Conservation (phyloP, 768 basidiomycete genomes). For the Lanmaoa pseudosensibilis region DNA sequence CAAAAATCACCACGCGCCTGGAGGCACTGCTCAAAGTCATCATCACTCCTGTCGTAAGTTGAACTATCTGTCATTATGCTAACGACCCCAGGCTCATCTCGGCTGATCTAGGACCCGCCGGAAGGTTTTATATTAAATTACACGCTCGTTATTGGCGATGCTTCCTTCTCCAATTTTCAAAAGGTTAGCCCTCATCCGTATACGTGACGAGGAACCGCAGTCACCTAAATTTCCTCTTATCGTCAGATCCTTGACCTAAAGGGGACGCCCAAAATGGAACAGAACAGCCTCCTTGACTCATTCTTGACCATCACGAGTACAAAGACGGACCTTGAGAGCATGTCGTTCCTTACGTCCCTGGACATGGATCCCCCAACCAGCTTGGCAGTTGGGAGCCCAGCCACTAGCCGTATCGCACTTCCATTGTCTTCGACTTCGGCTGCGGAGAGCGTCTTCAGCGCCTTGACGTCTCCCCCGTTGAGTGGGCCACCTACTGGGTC, state of each 20-base stretch:
- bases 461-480: slow-evolving; percentile 58
- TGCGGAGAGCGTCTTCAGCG: slow-evolving; percentile 58
- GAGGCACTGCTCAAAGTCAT: slow-evolving; percentile 96
- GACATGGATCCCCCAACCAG: slow-evolving; percentile 89
- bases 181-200: slow-evolving; percentile 57
- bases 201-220: slow-evolving; percentile 7
- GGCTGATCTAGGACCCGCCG: slow-evolving; percentile 68
- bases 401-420: slow-evolving; percentile 59
- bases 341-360: slow-evolving; percentile 88
- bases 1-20: slow-evolving; percentile 75
- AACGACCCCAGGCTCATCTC: background rate
- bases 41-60: slow-evolving; percentile 82
- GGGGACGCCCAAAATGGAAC: slow-evolving; percentile 81
- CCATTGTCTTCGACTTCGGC: slow-evolving; percentile 39
- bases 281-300: slow-evolving; percentile 86
- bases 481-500: slow-evolving; percentile 65
- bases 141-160: slow-evolving; percentile 89
- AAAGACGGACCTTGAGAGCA: slow-evolving; percentile 81
- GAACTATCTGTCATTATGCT: background rate
- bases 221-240: slow-evolving; percentile 1
- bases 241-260: slow-evolving; percentile 91
- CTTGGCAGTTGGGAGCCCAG: slow-evolving; percentile 63
- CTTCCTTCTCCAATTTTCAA: slow-evolving; percentile 96
- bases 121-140: slow-evolving; percentile 97
- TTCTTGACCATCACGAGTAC: slow-evolving; percentile 94